Base-by-base conservation (phyloP, 148 eudicot genomes). In the Fagopyrum esculentum region DNA sequence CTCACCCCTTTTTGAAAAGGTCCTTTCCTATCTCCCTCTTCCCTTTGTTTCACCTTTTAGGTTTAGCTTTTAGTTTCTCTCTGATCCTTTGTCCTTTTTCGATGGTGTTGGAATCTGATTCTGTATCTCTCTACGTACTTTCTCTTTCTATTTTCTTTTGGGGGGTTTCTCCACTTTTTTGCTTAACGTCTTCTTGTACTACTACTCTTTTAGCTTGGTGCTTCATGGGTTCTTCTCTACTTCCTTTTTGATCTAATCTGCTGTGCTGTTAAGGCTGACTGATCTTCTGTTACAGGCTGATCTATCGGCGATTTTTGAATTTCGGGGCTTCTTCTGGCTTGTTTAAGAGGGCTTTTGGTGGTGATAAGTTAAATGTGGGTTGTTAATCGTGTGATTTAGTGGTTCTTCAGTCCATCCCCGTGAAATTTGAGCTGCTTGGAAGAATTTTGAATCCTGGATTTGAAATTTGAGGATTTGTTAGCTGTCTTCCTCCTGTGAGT, bases 11-110 rank as follows among this genome's bases (percentile, higher is more conserved):
- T n/a, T 5, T 10, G n/a, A 47, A 70, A 70, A 4, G 43, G 2
- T 26, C 73, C 17, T 70, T 70, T 45, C 44, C 17, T 2, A 10
- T 17, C n/a, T 57, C 11, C 29, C 64, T 7, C 72, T 43, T 69
- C 52, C 73, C 26, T 3, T 26, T 46, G 48, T 70, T 70, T 70
- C 73, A 50, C 69, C 69, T 63, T 63, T 63, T 63, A 11, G 69
- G 69, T 30, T 56, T 56, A 15, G 44, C 45, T 63, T 30, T 63
- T 29, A 63, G 44, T 63, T 63, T 63, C 69, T 63, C 69, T 63
- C 69, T 63, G 45, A 63, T 63, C 45, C 40, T 35, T 63, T 63
- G 69, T 63, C 69, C 44, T 30, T 63, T 29, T 63, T 7, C 11
- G 66, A 29, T 22, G 66, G 66, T 60, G 19, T 60, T 60, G 40